Conservation (phyloP, 2,329 filamentous ascomycete species). For the Cadophora luteo-olivacea region DNA sequence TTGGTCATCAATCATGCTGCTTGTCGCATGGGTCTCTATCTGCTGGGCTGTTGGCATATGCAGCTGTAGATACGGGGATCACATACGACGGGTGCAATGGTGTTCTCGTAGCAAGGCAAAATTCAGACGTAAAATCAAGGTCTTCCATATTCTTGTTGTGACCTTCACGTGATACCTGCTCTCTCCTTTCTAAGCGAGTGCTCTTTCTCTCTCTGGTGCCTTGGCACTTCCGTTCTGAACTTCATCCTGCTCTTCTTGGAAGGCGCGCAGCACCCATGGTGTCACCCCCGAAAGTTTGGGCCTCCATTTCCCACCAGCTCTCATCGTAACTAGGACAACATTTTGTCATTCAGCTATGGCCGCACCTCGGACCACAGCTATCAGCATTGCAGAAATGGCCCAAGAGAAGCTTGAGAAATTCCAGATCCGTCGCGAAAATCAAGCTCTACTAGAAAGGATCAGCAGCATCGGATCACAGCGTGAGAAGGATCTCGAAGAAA, state of each 20-base stretch:
- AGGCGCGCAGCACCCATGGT: background rate
- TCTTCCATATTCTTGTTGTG: slow-evolving; percentile 12
- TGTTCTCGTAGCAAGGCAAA: slow-evolving; percentile 40
- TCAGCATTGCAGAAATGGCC: slow-evolving; percentile 20
- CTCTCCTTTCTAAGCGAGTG: slow-evolving; percentile 11
- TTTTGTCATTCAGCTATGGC: background rate
- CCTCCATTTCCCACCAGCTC: background rate
- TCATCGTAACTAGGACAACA: background rate
- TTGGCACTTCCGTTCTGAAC: background rate
- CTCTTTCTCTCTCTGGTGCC: slow-evolving; percentile 8
- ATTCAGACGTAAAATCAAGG: slow-evolving; percentile 35
- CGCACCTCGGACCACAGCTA: background rate
- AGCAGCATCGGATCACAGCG: slow-evolving; percentile 20
- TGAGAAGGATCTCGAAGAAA: slow-evolving; percentile 19
- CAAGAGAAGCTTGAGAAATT: slow-evolving; percentile 34
- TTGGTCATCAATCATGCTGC: slow-evolving; percentile 37
- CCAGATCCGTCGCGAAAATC: slow-evolving; percentile 39
- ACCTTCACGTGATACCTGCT: slow-evolving; percentile 17
- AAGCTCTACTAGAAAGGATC: slow-evolving; percentile 32
- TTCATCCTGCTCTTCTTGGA: background rate
- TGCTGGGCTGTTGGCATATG: slow-evolving; percentile 29
- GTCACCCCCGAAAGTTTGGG: background rate
- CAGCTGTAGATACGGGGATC: slow-evolving; percentile 32
- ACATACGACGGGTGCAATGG: slow-evolving; percentile 35
- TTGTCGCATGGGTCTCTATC: slow-evolving; percentile 38